Evolutionary conservation across 345 rosid genomes (phyloP), one percentile per base, ranked within the genome.

Genomic region (Corchorus olitorius): DNA sequence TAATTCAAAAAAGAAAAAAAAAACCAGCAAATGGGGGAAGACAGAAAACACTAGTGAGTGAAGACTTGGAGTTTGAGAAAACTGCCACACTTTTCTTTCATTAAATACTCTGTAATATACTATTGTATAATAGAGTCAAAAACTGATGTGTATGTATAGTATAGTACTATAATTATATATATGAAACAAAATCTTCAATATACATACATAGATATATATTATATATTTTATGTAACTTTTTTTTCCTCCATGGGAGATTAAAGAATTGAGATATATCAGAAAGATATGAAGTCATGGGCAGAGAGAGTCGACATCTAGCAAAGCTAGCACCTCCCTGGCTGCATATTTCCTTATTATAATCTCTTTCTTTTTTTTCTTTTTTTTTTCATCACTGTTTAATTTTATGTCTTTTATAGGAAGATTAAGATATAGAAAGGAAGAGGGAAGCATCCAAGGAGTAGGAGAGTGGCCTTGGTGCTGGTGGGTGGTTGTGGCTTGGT

Each of bases 381-480:
- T 27, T 27, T 27, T 27, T 27, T 27, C 1, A 27, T 27, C 43
- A 39, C 10, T 7, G 27, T 35, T 54, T 56, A 43, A 59, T 74
- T 27, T 27, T 27, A 16, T 72, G 16, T 54, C 35, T 6, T n/a
- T 39, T 34, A 33, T 2, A 64, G 34, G 15, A n/a, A 61, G 59
- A 62, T 17, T 43, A 39, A 50, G 54, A n/a, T 27, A 27, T 27
- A 27, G 50, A 67, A 54, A 79, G 72, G 72, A 70, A 70, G 71
- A 77, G 79, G 74, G 81, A 55, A 66, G 78, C 77, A 85, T 82
- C 84, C 85, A 54, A 84, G 75, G 89, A 58, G 84, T 78, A 80
- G 80, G 82, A 74, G 87, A 58, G 83, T 80, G 84, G 27, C 27
- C 27, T 83, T 84, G 87, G 83, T 75, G 81, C 84, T 75, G 77